Base-by-base conservation (phyloP, 2,329 filamentous ascomycete genomes). In the Myriosclerotinia curreyana region DNA sequence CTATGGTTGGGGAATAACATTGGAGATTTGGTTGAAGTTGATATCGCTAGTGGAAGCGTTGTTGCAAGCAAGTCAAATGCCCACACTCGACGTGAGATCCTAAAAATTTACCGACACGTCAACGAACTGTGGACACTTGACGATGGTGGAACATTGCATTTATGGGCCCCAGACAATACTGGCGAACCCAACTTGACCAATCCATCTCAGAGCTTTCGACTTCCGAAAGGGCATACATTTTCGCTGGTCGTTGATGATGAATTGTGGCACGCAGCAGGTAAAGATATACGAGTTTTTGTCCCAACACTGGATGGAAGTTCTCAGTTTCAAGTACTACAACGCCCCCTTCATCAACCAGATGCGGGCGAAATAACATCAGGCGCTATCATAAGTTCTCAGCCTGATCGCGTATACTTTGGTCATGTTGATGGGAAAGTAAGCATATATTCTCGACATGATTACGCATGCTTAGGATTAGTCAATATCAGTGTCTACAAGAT, bases 401-500 rank as follows among this genome's bases (percentile, higher is more conserved):
- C 89, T 0, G 90, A 90, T 64, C 87, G 88, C 67, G 87, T 96
- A 1, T 96, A 92, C 75, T 89, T 99, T 69, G 95, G 95, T 1
- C 95, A 99, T 74, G 86, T 85, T 15, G 95, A 99, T 75, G 95
- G 95, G 55, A 97, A 97, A 75, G 86, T 99, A 63, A 95, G 91
- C 65, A 87, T 98, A n/a, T 98, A 96, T 76, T 94, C 91, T 2
- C 69, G 69, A 15, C 85, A 85, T 31, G 87, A 93, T 71, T 95
- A 90, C 74, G 79, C 86, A 0, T 96, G 91, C 71, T 74, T 96
- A n/a, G 86, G 85, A 6, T 82, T 96, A 44, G 80, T 98, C 66
- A 96, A 87, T 71, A 84, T 97, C 70, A 98, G 92, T 75, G 84
- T 93, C 17, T 98, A 96, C 82, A 98, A 97, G 77, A 96, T 99